These are phyloP conservation scores for Galeopsis tetrahit DNA, from an alignment of 257 asterid genomes.

Conservation along the genomic window DNA sequence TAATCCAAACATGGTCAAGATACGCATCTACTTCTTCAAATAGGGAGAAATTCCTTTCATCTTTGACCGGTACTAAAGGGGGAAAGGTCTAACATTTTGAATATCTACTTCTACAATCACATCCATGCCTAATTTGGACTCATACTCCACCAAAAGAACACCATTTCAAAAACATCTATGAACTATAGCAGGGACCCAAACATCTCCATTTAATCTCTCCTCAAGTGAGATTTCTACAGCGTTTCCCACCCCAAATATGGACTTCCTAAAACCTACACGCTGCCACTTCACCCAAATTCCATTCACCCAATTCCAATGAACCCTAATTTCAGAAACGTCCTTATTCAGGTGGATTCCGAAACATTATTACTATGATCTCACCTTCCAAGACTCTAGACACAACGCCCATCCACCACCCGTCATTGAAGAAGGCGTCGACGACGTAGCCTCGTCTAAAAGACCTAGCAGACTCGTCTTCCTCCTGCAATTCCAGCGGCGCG, in stretches of 20 bases:
- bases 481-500: conserved; percentile 35
- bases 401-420: no score
- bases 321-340: conserved; percentile 48
- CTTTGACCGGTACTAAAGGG: conserved; percentile 39
- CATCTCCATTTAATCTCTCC: conserved; percentile 35
- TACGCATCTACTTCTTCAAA: conserved; percentile 66
- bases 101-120: conserved; percentile 11
- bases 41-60: conserved; percentile 33
- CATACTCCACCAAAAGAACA: conserved; percentile 47
- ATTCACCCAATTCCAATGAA: conserved; percentile 62
- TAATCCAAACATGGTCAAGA: conserved; percentile 58
- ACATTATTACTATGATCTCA: conserved; percentile 44
- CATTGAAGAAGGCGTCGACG: conserved; percentile 58
- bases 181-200: conserved; percentile 65
- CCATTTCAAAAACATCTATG: conserved; percentile 41
- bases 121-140: conserved; percentile 13
- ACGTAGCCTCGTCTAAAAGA: conserved; percentile 43
- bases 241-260: conserved; percentile 51
- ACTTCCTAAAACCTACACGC: conserved; percentile 30
- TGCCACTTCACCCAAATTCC: conserved; percentile 52
- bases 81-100: conserved; percentile 58
- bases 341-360: conserved; percentile 56
- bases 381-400: conserved; percentile 39
- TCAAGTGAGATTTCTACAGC: conserved; percentile 64
- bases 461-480: neutral